These are phyloP conservation scores for Pinus taeda DNA, from an alignment of 75 land plant genomes.

Conservation along the genomic window DNA sequence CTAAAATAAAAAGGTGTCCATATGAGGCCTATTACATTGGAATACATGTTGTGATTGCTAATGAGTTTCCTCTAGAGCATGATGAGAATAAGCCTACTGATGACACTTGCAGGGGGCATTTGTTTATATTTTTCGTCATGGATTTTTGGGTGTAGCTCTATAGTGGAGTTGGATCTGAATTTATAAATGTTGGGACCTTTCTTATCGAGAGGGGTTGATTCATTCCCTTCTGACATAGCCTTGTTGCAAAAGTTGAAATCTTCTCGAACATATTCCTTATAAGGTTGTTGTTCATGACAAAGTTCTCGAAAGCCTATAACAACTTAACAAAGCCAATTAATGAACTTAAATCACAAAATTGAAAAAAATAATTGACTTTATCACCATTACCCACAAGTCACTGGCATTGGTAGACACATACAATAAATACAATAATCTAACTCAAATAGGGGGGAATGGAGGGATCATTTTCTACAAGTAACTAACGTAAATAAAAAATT, in stretches of 20 bases:
- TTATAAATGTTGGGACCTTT: constrained; percentile 65
- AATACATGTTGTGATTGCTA: constrained; percentile 94
- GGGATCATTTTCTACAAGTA: no score
- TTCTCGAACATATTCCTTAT: constrained; percentile 61
- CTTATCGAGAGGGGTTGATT: constrained; percentile 15
- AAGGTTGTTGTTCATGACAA: constrained; percentile 8
- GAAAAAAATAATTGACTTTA: background rate
- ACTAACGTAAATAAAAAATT: no score
- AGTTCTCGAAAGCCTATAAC: background rate
- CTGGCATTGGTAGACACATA: no score
- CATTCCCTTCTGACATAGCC: constrained; percentile 25
- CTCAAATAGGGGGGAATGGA: no score
- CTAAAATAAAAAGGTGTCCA: constrained; percentile 88
- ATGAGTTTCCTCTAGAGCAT: constrained; percentile 98
- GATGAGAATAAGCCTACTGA: constrained; percentile 87
- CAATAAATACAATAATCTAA: no score
- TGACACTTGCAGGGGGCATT: constrained; percentile 94
- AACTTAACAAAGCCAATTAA: background rate
- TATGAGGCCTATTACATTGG: constrained; percentile 83
- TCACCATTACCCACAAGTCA: no score
- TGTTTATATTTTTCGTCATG: constrained; percentile 28
- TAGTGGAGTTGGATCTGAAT: constrained; percentile 70
- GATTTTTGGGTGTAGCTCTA: constrained; percentile 72
- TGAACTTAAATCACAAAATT: background rate
- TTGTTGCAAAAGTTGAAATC: constrained; percentile 83